Conservation (phyloP, 2,329 filamentous ascomycete species). For the Trichophyton benhamiae region DNA sequence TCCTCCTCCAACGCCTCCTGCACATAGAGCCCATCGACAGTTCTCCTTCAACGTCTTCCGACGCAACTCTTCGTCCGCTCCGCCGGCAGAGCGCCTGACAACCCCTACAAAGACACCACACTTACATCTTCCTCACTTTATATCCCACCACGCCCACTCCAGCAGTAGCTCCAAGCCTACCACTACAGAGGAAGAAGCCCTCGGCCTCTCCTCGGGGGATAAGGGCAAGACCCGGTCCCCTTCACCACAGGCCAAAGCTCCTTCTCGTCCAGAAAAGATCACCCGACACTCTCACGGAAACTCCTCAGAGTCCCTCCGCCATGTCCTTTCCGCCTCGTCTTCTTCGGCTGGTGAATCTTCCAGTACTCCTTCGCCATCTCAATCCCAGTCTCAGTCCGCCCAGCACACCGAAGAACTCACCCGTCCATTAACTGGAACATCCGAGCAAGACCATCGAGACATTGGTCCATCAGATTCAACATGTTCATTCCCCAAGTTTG, state of each 20-base stretch:
- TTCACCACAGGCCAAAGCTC: constrained; percentile 4
- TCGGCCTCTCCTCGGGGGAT: constrained; percentile 73
- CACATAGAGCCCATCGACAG: constrained; percentile 49
- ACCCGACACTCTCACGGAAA: background rate
- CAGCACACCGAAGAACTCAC: background rate
- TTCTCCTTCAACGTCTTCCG: constrained; percentile 87
- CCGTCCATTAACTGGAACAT: background rate
- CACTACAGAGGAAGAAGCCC: constrained; percentile 58
- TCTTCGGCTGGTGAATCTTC: background rate
- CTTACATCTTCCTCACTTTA: constrained; percentile 7
- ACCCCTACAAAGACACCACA: background rate
- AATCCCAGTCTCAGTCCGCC: background rate
- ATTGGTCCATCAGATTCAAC: background rate
- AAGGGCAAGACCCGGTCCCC: constrained; percentile 14
- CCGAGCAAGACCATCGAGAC: background rate
- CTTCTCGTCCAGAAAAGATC: background rate
- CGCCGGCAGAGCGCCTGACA: background rate
- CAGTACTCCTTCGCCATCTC: background rate
- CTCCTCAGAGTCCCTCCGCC: background rate
- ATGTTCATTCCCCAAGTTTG: background rate
- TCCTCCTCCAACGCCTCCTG: constrained; percentile 4
- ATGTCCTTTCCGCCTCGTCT: background rate
- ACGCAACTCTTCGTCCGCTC: constrained; percentile 27
- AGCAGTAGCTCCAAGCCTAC: constrained; percentile 16
- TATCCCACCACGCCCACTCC: constrained; percentile 9